Conservation (phyloP, 179 eudicot genomes). For the Nepenthes alata region DNA sequence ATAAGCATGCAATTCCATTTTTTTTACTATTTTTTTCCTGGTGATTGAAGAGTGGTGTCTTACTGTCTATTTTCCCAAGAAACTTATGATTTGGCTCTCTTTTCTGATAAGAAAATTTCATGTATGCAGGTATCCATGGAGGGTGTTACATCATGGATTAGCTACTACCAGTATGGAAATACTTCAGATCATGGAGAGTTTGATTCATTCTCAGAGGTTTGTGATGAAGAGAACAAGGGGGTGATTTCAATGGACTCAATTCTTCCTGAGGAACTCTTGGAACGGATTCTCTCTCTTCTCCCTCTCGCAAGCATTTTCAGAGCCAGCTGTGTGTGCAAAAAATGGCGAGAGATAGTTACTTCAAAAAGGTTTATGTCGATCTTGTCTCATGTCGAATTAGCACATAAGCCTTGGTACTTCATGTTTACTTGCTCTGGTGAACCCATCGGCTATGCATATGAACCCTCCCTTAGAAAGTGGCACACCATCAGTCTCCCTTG, state of each 20-base stretch:
- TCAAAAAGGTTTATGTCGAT: conserved; percentile 65
- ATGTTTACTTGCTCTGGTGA: conserved; percentile 74
- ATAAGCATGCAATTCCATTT: no score
- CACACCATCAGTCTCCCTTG: conserved; percentile 57
- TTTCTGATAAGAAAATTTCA: background rate
- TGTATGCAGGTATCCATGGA: conserved; percentile 16
- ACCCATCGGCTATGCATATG: conserved; percentile 62
- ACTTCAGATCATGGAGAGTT: conserved; percentile 12
- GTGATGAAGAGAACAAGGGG: conserved; percentile 33
- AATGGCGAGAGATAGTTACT: conserved; percentile 3
- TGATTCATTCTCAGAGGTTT: conserved; percentile 34
- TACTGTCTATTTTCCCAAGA: no score
- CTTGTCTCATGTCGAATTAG: conserved; percentile 19
- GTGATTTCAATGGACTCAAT: conserved; percentile 41
- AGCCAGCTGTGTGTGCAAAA: conserved; percentile 11
- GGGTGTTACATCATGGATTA: conserved; percentile 54
- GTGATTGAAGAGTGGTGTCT: no score
- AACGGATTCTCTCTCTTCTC: conserved; percentile 58
- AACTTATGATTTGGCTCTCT: no score
- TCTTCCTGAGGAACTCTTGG: conserved; percentile 75
- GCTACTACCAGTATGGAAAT: conserved; percentile 23
- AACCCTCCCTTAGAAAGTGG: conserved; percentile 67
- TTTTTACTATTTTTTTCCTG: no score
- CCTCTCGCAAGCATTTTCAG: conserved; percentile 67
- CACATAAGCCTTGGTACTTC: conserved; percentile 83